phyloP scores from a whole-genome alignment of 73 alveolate genomes.

The Paramecium octaurelia region DNA sequence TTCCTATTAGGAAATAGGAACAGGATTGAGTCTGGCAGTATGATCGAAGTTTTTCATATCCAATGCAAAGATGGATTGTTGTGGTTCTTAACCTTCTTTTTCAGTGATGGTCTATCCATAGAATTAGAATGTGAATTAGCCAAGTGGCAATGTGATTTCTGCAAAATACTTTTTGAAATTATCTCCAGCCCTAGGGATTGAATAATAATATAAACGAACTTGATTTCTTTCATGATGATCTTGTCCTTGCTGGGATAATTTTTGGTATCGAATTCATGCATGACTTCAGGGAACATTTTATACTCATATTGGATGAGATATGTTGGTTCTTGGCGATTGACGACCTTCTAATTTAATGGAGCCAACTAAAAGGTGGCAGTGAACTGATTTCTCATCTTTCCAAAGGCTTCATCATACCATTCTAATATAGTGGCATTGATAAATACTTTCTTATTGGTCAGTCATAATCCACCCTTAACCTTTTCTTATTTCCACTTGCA shows the following conservation, averaged over 20 bases:
- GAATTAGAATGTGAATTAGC: conserved; percentile 24
- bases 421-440: neutral
- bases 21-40: neutral
- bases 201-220: neutral
- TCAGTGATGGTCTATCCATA: neutral
- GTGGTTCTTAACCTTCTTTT: conserved; percentile 12
- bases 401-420: conserved; percentile 61
- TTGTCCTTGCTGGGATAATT: neutral
- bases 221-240: neutral
- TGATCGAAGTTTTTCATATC: neutral
- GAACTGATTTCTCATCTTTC: conserved; percentile 48
- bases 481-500: neutral
- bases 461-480: neutral
- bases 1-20: conserved; percentile 48
- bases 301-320: conserved; percentile 25
- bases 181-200: neutral
- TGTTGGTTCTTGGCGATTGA: neutral
- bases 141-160: conserved; percentile 44
- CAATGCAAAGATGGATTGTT: neutral
- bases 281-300: conserved; percentile 37
- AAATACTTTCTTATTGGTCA: conserved; percentile 2
- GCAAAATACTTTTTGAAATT: conserved; percentile 16
- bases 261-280: conserved; percentile 29
- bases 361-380: neutral
- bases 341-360: neutral